A percentile compares a stretch with the other conserved stretches of the same genome.
These are phyloP conservation scores for Phytophthora pseudosyringae DNA, from an alignment of 352 stramenopile genomes.

Conservation along the genomic window DNA sequence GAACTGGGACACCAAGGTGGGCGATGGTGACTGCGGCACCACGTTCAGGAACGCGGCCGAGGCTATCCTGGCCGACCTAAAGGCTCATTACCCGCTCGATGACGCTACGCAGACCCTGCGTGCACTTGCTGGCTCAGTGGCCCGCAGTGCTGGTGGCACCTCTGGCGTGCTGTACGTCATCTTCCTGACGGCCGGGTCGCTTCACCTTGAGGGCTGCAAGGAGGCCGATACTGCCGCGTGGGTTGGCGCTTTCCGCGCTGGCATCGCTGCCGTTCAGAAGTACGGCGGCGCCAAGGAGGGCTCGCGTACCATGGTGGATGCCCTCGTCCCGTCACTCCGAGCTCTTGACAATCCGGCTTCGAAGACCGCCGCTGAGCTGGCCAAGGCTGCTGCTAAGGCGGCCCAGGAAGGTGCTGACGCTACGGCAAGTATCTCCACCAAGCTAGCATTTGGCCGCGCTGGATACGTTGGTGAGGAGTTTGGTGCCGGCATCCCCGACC, in stretches of 20 bases:
- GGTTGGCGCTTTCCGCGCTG: constrained; percentile 66
- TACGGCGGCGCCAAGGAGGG: constrained; percentile 95
- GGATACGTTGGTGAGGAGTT: constrained; percentile 93
- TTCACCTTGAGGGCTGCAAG: constrained; percentile 56
- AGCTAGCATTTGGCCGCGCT: constrained; percentile 70
- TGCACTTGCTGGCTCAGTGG: constrained; percentile 68
- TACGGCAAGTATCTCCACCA: constrained; percentile 90
- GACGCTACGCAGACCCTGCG: constrained; percentile 60
- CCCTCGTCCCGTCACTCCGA: constrained; percentile 89
- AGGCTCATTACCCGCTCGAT: constrained; percentile 65
- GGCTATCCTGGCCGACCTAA: constrained; percentile 78
- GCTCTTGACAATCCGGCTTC: constrained; percentile 40
- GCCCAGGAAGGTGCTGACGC: constrained; percentile 90
- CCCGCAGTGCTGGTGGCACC: constrained; percentile 92
- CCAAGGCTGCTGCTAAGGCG: constrained; percentile 64
- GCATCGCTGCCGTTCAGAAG: constrained; percentile 81
- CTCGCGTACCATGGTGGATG: constrained; percentile 97
- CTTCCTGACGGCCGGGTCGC: constrained; percentile 83
- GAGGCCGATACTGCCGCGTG: constrained; percentile 45
- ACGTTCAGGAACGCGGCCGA: constrained; percentile 95
- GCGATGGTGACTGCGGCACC: constrained; percentile 97
- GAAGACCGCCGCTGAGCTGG: constrained; percentile 36
- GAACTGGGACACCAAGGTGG: constrained; percentile 95
- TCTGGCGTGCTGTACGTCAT: constrained; percentile 95
- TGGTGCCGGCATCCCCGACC: constrained; percentile 91